A percentile compares a stretch with the other conserved stretches of the same genome.
phyloP scores from a whole-genome alignment of 129 eudicot genomes.

The Lactuca saligna region DNA sequence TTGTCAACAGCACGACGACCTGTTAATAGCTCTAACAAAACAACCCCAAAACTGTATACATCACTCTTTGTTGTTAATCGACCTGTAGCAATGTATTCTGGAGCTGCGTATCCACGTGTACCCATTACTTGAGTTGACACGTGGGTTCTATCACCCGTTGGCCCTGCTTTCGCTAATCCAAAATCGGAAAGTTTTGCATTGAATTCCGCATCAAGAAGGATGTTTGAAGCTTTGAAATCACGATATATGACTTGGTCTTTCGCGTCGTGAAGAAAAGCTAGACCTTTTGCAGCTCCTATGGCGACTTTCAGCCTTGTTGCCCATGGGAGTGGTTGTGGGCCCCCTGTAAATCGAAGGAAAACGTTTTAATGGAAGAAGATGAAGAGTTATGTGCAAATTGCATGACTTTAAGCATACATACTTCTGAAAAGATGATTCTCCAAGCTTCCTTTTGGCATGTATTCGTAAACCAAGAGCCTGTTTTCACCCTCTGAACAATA shows the following conservation, averaged over 20 bases:
- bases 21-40: slow-evolving; percentile 69
- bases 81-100: slow-evolving; percentile 95
- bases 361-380: neutral
- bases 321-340: slow-evolving; percentile 94
- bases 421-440: slow-evolving; percentile 94
- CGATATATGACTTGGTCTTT: slow-evolving; percentile 84
- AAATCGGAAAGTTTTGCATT: slow-evolving; percentile 88
- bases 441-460: slow-evolving; percentile 94
- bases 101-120: slow-evolving; percentile 95
- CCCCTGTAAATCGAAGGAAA: slow-evolving; percentile 53
- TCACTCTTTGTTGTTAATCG: slow-evolving; percentile 81
- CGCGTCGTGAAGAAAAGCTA: slow-evolving; percentile 86
- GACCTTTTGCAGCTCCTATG: slow-evolving; percentile 88
- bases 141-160: slow-evolving; percentile 86
- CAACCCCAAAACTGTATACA: slow-evolving; percentile 95
- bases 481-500: slow-evolving; percentile 84
- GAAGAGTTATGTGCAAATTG: too few relatives aligned
- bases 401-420: slow-evolving; percentile 21
- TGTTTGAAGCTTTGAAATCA: slow-evolving; percentile 91
- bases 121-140: slow-evolving; percentile 97
- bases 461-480: slow-evolving; percentile 87
- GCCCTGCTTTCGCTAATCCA: slow-evolving; percentile 95
- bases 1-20: slow-evolving; percentile 93
- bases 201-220: slow-evolving; percentile 89
- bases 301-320: slow-evolving; percentile 87